phyloP scores from a whole-genome alignment of 768 basidiomycete species.

The Kwoniella sp. region DNA sequence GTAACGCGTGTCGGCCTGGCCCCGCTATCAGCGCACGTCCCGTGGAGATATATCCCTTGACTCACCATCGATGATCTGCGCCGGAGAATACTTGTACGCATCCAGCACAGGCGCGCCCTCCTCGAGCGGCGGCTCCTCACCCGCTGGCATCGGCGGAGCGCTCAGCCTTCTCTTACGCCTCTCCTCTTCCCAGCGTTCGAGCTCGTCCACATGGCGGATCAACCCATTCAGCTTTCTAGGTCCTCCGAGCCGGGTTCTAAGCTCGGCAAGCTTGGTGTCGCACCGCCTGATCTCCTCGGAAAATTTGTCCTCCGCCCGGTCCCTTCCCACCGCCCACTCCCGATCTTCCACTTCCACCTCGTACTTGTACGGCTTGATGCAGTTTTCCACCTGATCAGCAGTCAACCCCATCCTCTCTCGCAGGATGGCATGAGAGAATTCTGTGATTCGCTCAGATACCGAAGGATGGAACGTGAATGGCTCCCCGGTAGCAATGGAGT shows the following conservation, averaged over 20 bases:
- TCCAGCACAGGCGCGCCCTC: slow-evolving; percentile 58
- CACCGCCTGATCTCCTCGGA: slow-evolving; percentile 80
- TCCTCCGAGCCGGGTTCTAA: slow-evolving; percentile 83
- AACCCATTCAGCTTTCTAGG: slow-evolving; percentile 69
- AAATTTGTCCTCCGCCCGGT: slow-evolving; percentile 69
- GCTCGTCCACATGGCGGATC: slow-evolving; percentile 70
- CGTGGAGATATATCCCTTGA: not conserved
- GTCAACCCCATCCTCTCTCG: slow-evolving; percentile 88
- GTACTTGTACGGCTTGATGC: slow-evolving; percentile 98
- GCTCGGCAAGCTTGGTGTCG: slow-evolving; percentile 78
- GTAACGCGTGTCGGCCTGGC: slow-evolving; percentile 83
- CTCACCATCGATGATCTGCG: slow-evolving; percentile 86
- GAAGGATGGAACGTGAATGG: slow-evolving; percentile 88
- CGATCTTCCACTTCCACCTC: slow-evolving; percentile 89
- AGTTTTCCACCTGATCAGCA: slow-evolving; percentile 99
- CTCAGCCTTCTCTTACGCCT: slow-evolving; percentile 29
- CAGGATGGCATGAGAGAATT: slow-evolving; percentile 89
- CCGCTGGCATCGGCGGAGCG: not conserved
- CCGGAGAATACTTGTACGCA: slow-evolving; percentile 85
- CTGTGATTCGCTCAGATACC: slow-evolving; percentile 79
- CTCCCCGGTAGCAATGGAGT: slow-evolving; percentile 79
- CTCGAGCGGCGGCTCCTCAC: slow-evolving; percentile 49
- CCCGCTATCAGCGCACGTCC: too few species aligned
- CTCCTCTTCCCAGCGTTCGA: slow-evolving; percentile 64
- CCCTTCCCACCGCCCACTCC: slow-evolving; percentile 86